Base-by-base conservation (phyloP, 371 early-diverging fungal genomes). In the Nematocida displodere region DNA sequence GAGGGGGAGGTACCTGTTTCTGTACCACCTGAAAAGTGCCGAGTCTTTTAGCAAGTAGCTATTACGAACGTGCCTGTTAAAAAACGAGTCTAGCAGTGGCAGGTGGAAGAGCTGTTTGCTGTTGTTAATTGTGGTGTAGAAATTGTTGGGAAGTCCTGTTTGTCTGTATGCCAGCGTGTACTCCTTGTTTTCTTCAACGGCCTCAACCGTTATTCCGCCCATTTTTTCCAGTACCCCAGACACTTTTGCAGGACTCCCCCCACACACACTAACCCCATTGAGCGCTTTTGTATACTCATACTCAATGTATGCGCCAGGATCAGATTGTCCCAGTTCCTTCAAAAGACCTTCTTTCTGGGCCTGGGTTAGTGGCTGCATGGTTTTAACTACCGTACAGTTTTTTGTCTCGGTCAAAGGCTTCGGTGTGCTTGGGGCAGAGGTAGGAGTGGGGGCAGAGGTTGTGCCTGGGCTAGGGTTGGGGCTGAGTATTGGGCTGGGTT, bases 21-120 rank as follows among this genome's bases (percentile, higher is more conserved):
- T 55, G 56, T 67, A 67, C 68, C 68, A 67, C 59, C 33, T 5
- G 34, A 67, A 67, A n/a, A 52, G 29, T 24, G 34, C 42, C 24
- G 68, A 67, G 26, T 67, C 26, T 49, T 40, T 55, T 24, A 67
- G 2, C 20, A 67, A 39, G 50, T 58, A 55, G 0, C 68, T 40
- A 54, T 67, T 67, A 33, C 55, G n/a, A 17, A 67, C 22, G 29
- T 67, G 47, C 26, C 22, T 26, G 46, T 59, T 67, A 15, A 67
- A 15, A 1, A 67, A 24, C n/a, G 8, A 13, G 29, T 67, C 59
- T 13, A 47, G 7, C 59, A 42, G 58, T 7, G 33, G 5, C 17
- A 46, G 20, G n/a, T 40, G 24, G 20, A 67, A 67, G 2, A 55
- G 33, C 29, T 22, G 37, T 39, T 46, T 33, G 26, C 58, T 47